A percentile compares a stretch with the other conserved stretches of the same genome.
Conservation (phyloP, 108 stramenopile species). For the Conticribra guillardii region DNA sequence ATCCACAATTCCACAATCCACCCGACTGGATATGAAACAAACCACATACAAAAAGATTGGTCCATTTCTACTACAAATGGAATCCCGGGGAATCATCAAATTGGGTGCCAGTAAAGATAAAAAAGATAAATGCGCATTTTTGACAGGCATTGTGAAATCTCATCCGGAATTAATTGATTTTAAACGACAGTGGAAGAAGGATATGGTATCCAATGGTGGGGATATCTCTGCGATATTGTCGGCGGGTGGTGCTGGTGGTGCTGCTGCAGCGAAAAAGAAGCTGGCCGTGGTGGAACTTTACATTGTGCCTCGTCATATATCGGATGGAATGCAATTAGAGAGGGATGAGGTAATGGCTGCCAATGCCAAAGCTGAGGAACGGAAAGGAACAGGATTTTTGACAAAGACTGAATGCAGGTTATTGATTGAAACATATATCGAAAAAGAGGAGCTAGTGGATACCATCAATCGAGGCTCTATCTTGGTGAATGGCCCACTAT, state of each 20-base stretch:
- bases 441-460: slow-evolving; percentile 57
- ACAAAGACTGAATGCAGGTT: slow-evolving; percentile 71
- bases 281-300: slow-evolving; percentile 69
- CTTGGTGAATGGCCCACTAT: slow-evolving; percentile 74
- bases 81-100: slow-evolving; percentile 54
- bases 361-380: slow-evolving; percentile 77
- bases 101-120: slow-evolving; percentile 60
- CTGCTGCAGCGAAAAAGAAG: slow-evolving; percentile 33
- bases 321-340: slow-evolving; percentile 55
- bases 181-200: slow-evolving; percentile 37
- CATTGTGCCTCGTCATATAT: slow-evolving; percentile 62
- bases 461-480: slow-evolving; percentile 35
- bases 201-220: slow-evolving; percentile 27
- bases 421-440: slow-evolving; percentile 69
- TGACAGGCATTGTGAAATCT: slow-evolving; percentile 48
- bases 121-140: slow-evolving; percentile 64
- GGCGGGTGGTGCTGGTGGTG: too few relatives aligned
- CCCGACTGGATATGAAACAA: slow-evolving; percentile 67
- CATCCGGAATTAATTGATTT: slow-evolving; percentile 53
- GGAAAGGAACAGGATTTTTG: slow-evolving; percentile 78
- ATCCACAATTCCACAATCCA: slow-evolving; percentile 42
- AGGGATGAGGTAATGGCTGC: slow-evolving; percentile 69
- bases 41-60: slow-evolving; percentile 83
- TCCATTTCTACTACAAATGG: slow-evolving; percentile 66
- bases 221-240: slow-evolving; percentile 10